These are phyloP conservation scores for Saccharomyces hybrid DNA, from an alignment of 1,139 yeast species.

Conservation along the genomic window DNA sequence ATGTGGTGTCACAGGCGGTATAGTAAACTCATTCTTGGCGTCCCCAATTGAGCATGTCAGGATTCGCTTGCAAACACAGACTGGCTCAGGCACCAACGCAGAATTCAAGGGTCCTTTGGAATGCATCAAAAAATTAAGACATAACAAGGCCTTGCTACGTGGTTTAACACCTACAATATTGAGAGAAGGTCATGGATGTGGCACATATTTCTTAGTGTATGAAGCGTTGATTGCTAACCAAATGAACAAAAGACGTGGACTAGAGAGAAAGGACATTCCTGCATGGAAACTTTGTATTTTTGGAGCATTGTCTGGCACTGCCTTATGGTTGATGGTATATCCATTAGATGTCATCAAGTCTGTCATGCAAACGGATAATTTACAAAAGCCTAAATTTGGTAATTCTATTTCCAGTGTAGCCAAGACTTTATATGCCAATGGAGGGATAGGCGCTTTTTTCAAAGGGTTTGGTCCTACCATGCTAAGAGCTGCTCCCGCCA, in stretches of 20 bases:
- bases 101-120: constrained; percentile 62
- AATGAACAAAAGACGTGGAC: constrained; percentile 34
- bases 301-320: constrained; percentile 83
- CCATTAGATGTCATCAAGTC: constrained; percentile 86
- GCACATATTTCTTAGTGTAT: constrained; percentile 79
- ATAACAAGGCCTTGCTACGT: constrained; percentile 64
- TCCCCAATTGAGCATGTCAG: constrained; percentile 91
- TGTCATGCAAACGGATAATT: constrained; percentile 73
- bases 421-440: constrained; percentile 35
- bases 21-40: constrained; percentile 79
- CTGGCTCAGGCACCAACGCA: constrained; percentile 36
- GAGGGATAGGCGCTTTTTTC: constrained; percentile 26
- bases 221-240: constrained; percentile 75
- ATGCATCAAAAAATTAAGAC: constrained; percentile 50
- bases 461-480: constrained; percentile 32
- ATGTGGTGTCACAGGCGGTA: constrained; percentile 84
- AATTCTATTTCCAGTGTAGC: constrained; percentile 42
- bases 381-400: constrained; percentile 39
- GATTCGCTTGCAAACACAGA: constrained; percentile 77
- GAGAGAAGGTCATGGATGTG: constrained; percentile 83
- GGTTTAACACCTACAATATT: constrained; percentile 74
- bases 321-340: constrained; percentile 73
- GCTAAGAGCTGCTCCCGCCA: constrained; percentile 55
- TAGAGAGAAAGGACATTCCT: constrained; percentile 46
- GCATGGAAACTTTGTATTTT: constrained; percentile 73